Evolutionary conservation across 805 yeast species (phyloP).

Genomic region (Yamadazyma phyllophila): DNA sequence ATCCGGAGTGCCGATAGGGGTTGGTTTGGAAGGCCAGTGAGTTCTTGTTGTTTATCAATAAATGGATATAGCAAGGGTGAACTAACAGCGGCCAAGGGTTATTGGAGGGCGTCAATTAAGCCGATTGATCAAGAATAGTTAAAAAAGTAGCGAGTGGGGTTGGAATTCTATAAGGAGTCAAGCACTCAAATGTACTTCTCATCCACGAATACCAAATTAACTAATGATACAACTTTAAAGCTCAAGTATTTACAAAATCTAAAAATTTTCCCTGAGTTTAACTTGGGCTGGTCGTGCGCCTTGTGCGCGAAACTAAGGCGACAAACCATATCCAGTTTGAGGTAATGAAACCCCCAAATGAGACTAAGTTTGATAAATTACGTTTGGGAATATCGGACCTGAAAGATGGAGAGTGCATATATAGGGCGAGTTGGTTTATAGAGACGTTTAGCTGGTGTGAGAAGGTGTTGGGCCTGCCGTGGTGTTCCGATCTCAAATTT

Average conservation of each 20-base stretch:
- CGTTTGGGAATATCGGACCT: too few relatives aligned
- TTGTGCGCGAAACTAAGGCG: constrained; percentile 2
- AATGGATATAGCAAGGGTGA: neutral
- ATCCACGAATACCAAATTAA: neutral
- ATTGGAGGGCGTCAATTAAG: neutral
- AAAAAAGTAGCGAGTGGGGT: neutral
- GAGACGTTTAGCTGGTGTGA: neutral
- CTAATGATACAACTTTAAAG: neutral
- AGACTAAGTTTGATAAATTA: neutral
- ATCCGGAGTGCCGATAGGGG: neutral
- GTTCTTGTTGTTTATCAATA: neutral
- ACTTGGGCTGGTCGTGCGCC: constrained; percentile 3
- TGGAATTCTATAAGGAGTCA: neutral
- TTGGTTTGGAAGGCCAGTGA: neutral
- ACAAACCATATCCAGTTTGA: neutral
- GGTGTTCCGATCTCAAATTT: neutral
- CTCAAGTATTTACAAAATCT: constrained; percentile 2
- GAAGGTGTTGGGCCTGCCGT: neutral
- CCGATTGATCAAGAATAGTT: neutral
- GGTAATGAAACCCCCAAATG: neutral
- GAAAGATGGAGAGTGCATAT: too few relatives aligned
- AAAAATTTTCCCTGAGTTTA: constrained; percentile 7
- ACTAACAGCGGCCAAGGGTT: neutral
- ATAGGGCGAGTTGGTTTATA: too few relatives aligned
- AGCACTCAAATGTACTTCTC: neutral